Conservation (phyloP, 2,329 filamentous ascomycete genomes). For the Dothidotthia symphoricarpi region DNA sequence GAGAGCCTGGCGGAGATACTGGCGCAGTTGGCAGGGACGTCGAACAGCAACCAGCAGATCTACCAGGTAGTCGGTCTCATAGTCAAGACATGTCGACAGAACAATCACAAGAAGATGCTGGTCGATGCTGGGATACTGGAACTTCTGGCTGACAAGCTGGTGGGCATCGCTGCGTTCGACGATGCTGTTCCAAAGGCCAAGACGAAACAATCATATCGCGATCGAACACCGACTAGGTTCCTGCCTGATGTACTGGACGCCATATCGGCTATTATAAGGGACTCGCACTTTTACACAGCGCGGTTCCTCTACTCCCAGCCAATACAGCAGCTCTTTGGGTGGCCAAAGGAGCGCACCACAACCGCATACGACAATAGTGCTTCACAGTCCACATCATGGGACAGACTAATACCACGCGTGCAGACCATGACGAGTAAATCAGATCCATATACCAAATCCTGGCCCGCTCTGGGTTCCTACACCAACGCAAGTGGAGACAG, state of each 20-base stretch:
- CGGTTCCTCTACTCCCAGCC: conserved; percentile 52
- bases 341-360: conserved; percentile 26
- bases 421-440: conserved; percentile 41
- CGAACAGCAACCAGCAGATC: conserved; percentile 61
- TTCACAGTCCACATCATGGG: conserved; percentile 25
- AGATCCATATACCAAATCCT: conserved; percentile 44
- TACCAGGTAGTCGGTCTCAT: conserved; percentile 59
- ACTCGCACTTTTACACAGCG: conserved; percentile 75
- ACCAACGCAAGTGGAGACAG: conserved; percentile 26
- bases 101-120: conserved; percentile 68
- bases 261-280: conserved; percentile 70
- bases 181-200: conserved; percentile 21
- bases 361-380: conserved; percentile 20
- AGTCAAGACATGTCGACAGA: conserved; percentile 64
- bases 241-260: conserved; percentile 74
- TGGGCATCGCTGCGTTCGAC: conserved; percentile 32
- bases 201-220: conserved; percentile 12
- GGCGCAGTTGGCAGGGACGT: conserved; percentile 54
- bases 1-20: conserved; percentile 66
- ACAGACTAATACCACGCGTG: conserved; percentile 40
- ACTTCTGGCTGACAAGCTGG: conserved; percentile 71
- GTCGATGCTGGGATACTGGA: conserved; percentile 74
- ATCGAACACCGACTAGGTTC: conserved; percentile 49
- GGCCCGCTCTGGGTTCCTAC: conserved; percentile 45
- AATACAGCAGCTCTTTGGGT: conserved; percentile 36